These are phyloP conservation scores for Trypanosoma theileri DNA, from an alignment of 208 protist genomes.

Conservation along the genomic window DNA sequence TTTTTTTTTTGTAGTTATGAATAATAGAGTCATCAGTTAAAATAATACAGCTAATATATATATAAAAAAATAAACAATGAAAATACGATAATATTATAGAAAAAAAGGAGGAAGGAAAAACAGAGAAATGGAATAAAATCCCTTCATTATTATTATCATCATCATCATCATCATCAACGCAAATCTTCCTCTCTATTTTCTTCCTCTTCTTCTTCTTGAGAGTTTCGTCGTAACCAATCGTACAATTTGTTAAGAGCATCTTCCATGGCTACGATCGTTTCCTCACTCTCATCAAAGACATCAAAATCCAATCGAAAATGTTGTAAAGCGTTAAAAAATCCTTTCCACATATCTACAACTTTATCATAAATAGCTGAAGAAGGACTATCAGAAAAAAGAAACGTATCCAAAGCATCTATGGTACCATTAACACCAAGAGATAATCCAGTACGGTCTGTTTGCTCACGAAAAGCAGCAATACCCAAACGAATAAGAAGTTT, in stretches of 20 bases:
- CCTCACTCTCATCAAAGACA: slow-evolving; percentile 31
- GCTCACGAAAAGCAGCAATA: slow-evolving; percentile 28
- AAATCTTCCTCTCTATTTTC: slow-evolving; percentile 1
- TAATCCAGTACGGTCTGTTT: slow-evolving; percentile 19
- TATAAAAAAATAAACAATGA: no score
- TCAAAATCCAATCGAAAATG: slow-evolving; percentile 29
- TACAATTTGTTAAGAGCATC: slow-evolving; percentile 22
- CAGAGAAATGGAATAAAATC: background rate
- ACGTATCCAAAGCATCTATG: slow-evolving; percentile 6
- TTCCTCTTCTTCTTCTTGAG: background rate
- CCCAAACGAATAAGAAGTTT: slow-evolving; percentile 20
- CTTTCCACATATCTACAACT: slow-evolving; percentile 17
- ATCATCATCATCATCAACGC: background rate
- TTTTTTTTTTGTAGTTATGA: no score
- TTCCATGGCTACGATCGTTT: slow-evolving; percentile 27
- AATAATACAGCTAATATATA: no score
- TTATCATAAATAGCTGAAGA: background rate
- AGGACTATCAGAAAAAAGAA: slow-evolving; percentile 1
- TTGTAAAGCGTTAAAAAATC: slow-evolving; percentile 15
- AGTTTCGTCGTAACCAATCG: slow-evolving; percentile 12
- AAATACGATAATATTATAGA: background rate
- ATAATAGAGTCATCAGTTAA: no score
- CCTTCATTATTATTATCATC: background rate
- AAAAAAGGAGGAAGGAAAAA: background rate
- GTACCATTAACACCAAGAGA: slow-evolving; percentile 28